Evolutionary conservation across 139 green algal species (phyloP).

Genomic region (Axilococcus clingmanii): DNA sequence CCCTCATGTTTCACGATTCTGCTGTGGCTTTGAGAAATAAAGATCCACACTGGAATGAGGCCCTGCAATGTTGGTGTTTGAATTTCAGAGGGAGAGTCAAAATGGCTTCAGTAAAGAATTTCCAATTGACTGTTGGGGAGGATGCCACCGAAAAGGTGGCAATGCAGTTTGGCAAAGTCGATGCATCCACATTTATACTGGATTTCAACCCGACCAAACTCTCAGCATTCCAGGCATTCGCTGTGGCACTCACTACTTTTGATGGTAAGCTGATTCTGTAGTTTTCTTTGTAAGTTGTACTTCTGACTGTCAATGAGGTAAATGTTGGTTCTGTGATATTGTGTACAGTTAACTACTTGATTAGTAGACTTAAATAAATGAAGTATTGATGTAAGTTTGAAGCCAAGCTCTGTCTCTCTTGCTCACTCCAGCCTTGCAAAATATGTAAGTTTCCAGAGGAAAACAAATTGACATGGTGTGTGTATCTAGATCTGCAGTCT

Average conservation of each 20-base stretch:
- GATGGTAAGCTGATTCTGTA: conserved; percentile 77
- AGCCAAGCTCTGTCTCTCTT: no score
- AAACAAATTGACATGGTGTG: no score
- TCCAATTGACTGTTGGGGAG: conserved; percentile 66
- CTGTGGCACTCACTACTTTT: conserved; percentile 85
- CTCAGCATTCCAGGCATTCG: conserved; percentile 82
- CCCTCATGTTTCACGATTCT: background rate
- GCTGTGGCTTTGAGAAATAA: conserved; percentile 78
- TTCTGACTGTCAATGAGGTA: no score
- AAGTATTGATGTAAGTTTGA: no score
- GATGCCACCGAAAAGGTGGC: conserved; percentile 55
- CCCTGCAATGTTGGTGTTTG: conserved; percentile 91
- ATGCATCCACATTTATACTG: conserved; percentile 84
- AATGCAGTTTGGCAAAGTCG: conserved; percentile 91
- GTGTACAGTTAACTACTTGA: no score
- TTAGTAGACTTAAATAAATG: no score
- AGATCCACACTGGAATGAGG: conserved; percentile 89
- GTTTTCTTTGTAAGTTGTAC: no score
- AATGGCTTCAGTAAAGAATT: conserved; percentile 96
- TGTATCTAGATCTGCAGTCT: no score
- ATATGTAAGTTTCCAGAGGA: no score
- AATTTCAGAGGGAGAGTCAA: conserved; percentile 99
- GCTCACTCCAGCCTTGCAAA: no score
- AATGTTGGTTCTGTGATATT: no score
- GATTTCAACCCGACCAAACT: conserved; percentile 74